These are phyloP conservation scores for Aspergillus campestris DNA, from an alignment of 495 filamentous ascomycete genomes.

Conservation along the genomic window DNA sequence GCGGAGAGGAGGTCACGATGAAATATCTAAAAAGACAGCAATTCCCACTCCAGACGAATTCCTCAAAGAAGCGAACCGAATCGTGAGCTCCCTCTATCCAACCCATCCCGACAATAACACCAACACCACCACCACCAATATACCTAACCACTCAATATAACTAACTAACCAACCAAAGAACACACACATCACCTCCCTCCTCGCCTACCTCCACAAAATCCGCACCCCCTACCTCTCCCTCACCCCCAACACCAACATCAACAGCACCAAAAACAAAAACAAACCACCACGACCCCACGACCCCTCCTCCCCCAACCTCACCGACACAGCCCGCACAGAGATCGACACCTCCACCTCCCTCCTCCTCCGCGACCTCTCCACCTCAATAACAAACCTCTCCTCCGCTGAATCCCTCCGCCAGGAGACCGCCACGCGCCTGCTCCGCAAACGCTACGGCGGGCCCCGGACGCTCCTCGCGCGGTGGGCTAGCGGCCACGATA, in stretches of 20 bases:
- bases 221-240: constrained; percentile 86
- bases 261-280: constrained; percentile 40
- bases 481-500: constrained; percentile 56
- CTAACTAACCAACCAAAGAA: constrained; percentile 34
- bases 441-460: constrained; percentile 4
- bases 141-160: no score
- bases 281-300: constrained; percentile 17
- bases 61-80: constrained; percentile 89
- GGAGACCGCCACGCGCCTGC: constrained; percentile 43
- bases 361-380: constrained; percentile 73
- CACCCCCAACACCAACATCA: constrained; percentile 41
- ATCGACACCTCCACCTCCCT: constrained; percentile 80
- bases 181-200: constrained; percentile 70
- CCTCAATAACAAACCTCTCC: constrained; percentile 64
- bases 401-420: constrained; percentile 76
- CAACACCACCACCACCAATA: not conserved
- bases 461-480: constrained; percentile 29
- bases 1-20: constrained; percentile 12
- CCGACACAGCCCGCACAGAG: constrained; percentile 62
- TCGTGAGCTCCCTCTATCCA: constrained; percentile 47
- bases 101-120: not conserved
- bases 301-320: constrained; percentile 35
- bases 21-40: constrained; percentile 14
- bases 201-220: constrained; percentile 67
- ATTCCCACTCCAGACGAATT: constrained; percentile 69